Conservation (phyloP, 179 eudicot species). For the Carnegiea gigantea region DNA sequence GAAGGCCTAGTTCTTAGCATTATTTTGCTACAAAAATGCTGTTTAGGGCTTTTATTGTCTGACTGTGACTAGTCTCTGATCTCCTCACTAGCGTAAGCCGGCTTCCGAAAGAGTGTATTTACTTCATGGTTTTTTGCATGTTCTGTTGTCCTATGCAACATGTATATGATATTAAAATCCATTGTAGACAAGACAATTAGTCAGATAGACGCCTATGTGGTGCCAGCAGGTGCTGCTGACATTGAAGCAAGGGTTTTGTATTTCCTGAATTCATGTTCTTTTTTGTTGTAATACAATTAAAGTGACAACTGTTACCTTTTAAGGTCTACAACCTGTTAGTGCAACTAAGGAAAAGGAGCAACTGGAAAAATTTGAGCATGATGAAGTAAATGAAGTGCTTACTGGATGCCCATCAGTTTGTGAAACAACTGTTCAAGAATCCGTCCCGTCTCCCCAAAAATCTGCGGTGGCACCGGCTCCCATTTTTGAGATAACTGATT, state of each 20-base stretch:
- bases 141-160: not conserved
- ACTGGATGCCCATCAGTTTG: slow-evolving; percentile 6
- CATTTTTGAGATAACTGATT: slow-evolving; percentile 26
- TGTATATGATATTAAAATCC: not conserved
- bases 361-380: slow-evolving; percentile 10
- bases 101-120: not conserved
- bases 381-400: not conserved
- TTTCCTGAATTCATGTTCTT: not conserved
- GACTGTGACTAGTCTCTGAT: not conserved
- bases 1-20: not conserved
- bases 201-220: not conserved
- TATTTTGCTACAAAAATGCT: no score
- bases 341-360: not conserved
- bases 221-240: not conserved
- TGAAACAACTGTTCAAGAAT: slow-evolving; percentile 15
- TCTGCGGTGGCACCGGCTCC: not conserved
- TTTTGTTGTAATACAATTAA: not conserved
- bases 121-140: not conserved
- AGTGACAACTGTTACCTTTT: not conserved
- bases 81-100: not conserved
- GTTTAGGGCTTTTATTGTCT: not conserved
- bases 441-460: slow-evolving; percentile 5
- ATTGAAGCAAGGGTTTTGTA: not conserved
- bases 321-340: slow-evolving; percentile 13
- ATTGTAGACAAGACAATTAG: no score